Evolutionary conservation across 768 basidiomycete genomes (phyloP), one percentile per base, ranked within the genome.

Genomic region (Boletus barrowsii): DNA sequence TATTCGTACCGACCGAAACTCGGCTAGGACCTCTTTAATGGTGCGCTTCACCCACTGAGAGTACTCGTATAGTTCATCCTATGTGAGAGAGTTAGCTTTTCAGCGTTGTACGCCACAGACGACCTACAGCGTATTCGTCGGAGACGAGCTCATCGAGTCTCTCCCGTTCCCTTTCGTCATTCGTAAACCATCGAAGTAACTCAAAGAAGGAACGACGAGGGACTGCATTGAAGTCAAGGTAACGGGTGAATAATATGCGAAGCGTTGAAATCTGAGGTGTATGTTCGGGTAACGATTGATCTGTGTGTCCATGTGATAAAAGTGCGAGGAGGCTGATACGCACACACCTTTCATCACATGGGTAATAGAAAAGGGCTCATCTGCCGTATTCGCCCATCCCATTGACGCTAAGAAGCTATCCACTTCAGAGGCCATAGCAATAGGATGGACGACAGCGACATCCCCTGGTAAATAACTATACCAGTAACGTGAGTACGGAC

Each of bases 161-260:
- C 64, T 96, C 95, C 22, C 72, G 74, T 66, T 98, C 93, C 43
- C 85, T 71, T 41, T 88, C 87, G 58, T 94, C 90, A 0, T 73
- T 65, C 0, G 88, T 82, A 62, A 98, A 93, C 63, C 90, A 78
- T 13, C 82, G 80, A 39, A 98, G 73, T 62, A 84, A 80, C 60
- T 86, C 84, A 62, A 98, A 99, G 69, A 98, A 98, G 0, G 84
- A 80, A 26, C 90, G 84, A 15, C 88, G 80, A 0, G 97, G 97
- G 1, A 96, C 83, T 6, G 84, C 84, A 44, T 83, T 85, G 61
- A 98, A 83, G 70, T 98, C 93, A 7, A 98, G 76, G 60, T 93
- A 82, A 17, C 80, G 76, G 2, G 86, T 85, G 49, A 97, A 83
- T 2, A 98, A 73, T 3, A 70, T 70, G 22, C 93, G 80, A 2